Percentiles rank a stretch among this genome's conserved stretches.
These are phyloP conservation scores for Knoxia roxburghii DNA, from an alignment of 257 asterid genomes.

Conservation along the genomic window DNA sequence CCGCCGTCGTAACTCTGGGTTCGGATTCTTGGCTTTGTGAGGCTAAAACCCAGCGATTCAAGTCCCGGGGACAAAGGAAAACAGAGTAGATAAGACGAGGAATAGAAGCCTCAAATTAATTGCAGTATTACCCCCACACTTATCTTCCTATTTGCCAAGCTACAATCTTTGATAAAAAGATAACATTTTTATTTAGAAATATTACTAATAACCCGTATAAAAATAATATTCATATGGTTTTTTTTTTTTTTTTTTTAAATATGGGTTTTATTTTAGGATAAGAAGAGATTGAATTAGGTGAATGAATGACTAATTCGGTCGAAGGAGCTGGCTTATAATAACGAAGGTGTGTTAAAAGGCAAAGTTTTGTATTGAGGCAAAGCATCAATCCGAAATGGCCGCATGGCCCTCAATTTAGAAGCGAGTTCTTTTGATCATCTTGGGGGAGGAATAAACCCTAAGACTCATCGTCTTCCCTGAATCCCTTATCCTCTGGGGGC, in stretches of 20 bases:
- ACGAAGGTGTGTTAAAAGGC: background rate
- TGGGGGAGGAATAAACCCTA: conserved; percentile 33
- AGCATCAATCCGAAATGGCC: conserved; percentile 32
- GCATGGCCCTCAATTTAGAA: conserved; percentile 32
- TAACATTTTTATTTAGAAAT: too few relatives aligned
- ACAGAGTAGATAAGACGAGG: conserved; percentile 3
- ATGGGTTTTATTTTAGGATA: too few relatives aligned
- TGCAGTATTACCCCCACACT: background rate
- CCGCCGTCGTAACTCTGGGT: background rate
- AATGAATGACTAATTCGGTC: too few relatives aligned
- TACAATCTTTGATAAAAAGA: too few relatives aligned
- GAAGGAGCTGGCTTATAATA: background rate
- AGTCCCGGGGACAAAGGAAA: conserved; percentile 2
- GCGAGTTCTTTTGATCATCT: conserved; percentile 8
- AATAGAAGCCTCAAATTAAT: conserved; percentile 12
- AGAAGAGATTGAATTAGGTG: too few relatives aligned
- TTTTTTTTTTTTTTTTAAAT: too few relatives aligned
- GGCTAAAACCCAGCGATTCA: background rate
- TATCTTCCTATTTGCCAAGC: background rate
- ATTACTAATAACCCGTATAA: too few relatives aligned
- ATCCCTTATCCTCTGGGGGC: conserved; percentile 14
- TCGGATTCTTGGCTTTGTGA: background rate
- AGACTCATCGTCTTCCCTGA: conserved; percentile 18
- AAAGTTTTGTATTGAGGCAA: too few relatives aligned
- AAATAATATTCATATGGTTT: too few relatives aligned